Evolutionary conservation across 2,329 filamentous ascomycete species (phyloP).

Genomic region (Cladophialophora chaetospira): DNA sequence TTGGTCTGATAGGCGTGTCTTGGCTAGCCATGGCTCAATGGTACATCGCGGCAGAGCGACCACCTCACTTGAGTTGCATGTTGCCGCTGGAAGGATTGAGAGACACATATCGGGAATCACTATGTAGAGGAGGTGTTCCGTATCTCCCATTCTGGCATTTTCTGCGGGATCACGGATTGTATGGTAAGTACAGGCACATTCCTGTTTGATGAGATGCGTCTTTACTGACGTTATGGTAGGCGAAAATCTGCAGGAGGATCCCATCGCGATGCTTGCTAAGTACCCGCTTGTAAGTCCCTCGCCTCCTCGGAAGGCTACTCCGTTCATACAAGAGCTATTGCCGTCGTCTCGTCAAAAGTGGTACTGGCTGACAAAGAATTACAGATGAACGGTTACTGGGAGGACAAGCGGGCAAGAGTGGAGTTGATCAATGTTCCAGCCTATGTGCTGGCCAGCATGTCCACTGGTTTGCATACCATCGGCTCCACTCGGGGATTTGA

Average conservation of each 20-base stretch:
- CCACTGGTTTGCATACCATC: constrained; percentile 41
- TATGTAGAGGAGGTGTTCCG: constrained; percentile 41
- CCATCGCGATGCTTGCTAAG: constrained; percentile 15
- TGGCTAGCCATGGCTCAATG: constrained; percentile 47
- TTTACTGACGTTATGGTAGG: constrained; percentile 2
- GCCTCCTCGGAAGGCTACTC: too few relatives aligned
- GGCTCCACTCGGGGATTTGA: constrained; percentile 44
- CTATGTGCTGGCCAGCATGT: constrained; percentile 41
- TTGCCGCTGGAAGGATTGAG: constrained; percentile 52
- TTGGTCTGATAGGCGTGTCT: constrained; percentile 50
- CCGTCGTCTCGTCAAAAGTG: too few relatives aligned
- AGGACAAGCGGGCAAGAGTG: constrained; percentile 28
- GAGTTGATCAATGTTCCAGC: constrained; percentile 40
- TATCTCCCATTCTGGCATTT: constrained; percentile 15
- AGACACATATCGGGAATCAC: constrained; percentile 37
- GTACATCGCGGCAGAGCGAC: constrained; percentile 46
- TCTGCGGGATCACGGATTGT: constrained; percentile 4
- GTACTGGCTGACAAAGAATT: too few relatives aligned
- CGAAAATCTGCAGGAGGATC: constrained; percentile 13
- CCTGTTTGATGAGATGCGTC: background rate
- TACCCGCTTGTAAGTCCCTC: too few relatives aligned
- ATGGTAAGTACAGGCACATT: constrained; percentile 7
- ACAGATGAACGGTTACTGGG: constrained; percentile 36
- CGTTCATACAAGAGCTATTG: too few relatives aligned
- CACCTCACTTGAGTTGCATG: constrained; percentile 47